A percentile compares a stretch with the other conserved stretches of the same genome.
phyloP scores from a whole-genome alignment of 306 rosid genomes.

The Chamaecrista fasciculata region DNA sequence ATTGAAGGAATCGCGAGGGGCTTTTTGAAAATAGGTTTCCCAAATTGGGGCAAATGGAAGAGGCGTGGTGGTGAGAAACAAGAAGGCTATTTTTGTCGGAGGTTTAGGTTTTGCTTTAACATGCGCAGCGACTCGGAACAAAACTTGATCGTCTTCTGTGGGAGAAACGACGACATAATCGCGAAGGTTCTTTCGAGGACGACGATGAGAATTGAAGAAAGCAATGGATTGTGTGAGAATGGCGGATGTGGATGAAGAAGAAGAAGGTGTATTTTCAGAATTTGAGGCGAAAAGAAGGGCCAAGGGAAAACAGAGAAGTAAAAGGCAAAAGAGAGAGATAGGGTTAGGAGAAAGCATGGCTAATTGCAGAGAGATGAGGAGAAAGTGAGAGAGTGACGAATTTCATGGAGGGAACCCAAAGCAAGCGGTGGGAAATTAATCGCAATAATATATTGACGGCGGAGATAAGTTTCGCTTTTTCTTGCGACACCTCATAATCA shows the following conservation, averaged over 20 bases:
- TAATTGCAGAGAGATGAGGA: neutral
- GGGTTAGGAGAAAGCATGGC: conserved; percentile 56
- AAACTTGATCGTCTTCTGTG: conserved; percentile 29
- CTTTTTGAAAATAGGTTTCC: conserved; percentile 50
- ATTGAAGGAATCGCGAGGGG: conserved; percentile 38
- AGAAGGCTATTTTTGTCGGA: conserved; percentile 53
- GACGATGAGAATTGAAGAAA: neutral
- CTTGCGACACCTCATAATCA: neutral
- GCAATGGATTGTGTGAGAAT: neutral
- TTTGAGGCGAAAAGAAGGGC: conserved; percentile 54
- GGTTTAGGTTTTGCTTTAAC: conserved; percentile 38
- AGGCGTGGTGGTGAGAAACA: conserved; percentile 59
- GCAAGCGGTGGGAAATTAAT: no score
- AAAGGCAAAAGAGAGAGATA: conserved; percentile 49
- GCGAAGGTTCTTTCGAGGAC: neutral
- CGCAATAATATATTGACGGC: conserved; percentile 9
- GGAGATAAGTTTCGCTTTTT: neutral
- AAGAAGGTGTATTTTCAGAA: neutral
- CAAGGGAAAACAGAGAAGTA: conserved; percentile 58
- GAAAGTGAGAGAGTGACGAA: neutral
- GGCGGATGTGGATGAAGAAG: neutral
- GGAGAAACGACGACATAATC: neutral
- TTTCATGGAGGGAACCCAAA: no score
- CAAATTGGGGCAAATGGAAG: conserved; percentile 70
- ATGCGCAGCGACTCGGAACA: conserved; percentile 37